A percentile compares a stretch with the other conserved stretches of the same genome.
These are phyloP conservation scores for Fusarium brevicatenulatum DNA, from an alignment of 2,329 filamentous ascomycete species.

Conservation along the genomic window DNA sequence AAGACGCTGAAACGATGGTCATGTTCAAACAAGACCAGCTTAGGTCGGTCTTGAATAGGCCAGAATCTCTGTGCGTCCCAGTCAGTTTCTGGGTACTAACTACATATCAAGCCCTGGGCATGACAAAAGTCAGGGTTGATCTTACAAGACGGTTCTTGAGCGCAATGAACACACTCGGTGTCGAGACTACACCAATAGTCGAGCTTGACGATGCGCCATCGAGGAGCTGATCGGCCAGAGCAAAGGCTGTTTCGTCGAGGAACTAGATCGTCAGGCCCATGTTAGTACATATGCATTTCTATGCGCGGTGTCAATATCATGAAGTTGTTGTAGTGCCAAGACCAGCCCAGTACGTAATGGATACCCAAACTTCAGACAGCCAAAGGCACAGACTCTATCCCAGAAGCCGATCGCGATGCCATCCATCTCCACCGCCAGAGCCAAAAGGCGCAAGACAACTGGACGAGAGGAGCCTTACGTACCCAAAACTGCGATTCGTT, in stretches of 20 bases:
- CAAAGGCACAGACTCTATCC: conserved; percentile 11
- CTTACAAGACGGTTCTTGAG: conserved; percentile 72
- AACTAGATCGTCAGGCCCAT: conserved; percentile 60
- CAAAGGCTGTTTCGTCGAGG: conserved; percentile 74
- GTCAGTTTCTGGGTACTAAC: conserved; percentile 13
- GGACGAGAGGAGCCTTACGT: conserved; percentile 42
- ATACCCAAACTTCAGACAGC: conserved; percentile 20
- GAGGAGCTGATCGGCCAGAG: conserved; percentile 73
- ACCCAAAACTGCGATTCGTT: conserved; percentile 88
- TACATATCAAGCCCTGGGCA: neutral
- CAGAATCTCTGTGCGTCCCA: conserved; percentile 29
- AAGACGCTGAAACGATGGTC: conserved; percentile 80
- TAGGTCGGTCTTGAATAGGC: conserved; percentile 55
- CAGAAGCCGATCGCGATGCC: conserved; percentile 32
- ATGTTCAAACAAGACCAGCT: conserved; percentile 75
- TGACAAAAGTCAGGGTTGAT: neutral
- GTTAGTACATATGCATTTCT: conserved; percentile 6
- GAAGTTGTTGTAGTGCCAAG: conserved; percentile 33
- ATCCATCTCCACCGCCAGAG: conserved; percentile 34
- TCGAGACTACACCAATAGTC: conserved; percentile 75
- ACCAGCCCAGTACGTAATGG: conserved; percentile 38
- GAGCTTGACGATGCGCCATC: conserved; percentile 66
- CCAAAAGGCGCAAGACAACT: conserved; percentile 11
- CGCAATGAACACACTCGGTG: conserved; percentile 81
- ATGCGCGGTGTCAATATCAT: conserved; percentile 23